Base-by-base conservation (phyloP, 164 flowering plant genomes). In the Santalum album region DNA sequence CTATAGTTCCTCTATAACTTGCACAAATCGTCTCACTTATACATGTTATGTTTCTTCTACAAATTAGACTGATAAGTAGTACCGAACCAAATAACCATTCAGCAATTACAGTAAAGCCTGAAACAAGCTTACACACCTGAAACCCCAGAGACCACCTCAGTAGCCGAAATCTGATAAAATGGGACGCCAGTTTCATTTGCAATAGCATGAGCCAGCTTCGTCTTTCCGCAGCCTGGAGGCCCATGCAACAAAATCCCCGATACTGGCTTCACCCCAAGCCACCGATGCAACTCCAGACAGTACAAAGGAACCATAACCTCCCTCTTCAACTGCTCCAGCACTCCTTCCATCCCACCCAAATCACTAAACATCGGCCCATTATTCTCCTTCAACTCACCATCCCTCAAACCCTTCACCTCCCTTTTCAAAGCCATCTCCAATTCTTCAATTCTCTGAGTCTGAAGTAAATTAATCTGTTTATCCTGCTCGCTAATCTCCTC, bases 141-240 rank as follows among this genome's bases (percentile, higher is more conserved):
- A 53, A 89, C 80, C 39, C 96, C 96, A 29, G 99, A 92, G 23
- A 92, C 91, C 49, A 92, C 74, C 65, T 89, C 96, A 29, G 96
- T 80, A 14, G 99, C 89, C 0, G 95, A 89, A 58, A 92, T 87
- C 60, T 78, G 75, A 55, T 89, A 87, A 45, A 92, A 89, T 0
- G 96, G 96, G 12, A 86, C 66, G 12, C 85, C 85, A 4, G 94
- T 78, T 64, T 92, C 99, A 73, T 87, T 92, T 14, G 99, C 96
- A 59, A 92, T 84, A 26, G 96, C 99, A 60, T 83, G 84, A 45
- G 99, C 99, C 53, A 92, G 73, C 71, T 70, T 84, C 1, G 96
- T 92, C 78, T 92, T 92, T n/a, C 99, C 99, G 51, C 99, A 92
- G 0, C 99, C 99, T 16, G 99, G 96, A 0, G 96, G 96, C 2